Evolutionary conservation across 148 eudicot genomes (phyloP).

Genomic region (Persicaria tinctoria): DNA sequence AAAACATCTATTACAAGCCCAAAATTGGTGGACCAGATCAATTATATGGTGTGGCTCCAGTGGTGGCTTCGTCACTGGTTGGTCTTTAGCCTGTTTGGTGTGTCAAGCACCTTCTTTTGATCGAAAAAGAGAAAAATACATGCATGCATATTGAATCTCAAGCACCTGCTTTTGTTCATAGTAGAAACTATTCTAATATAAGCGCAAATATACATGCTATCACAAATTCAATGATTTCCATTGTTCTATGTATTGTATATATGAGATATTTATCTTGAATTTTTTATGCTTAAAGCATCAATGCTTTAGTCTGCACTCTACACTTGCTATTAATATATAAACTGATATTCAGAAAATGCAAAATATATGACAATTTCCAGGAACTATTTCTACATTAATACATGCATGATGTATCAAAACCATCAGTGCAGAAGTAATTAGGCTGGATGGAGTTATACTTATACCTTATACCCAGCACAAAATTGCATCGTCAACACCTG

Average conservation of each 20-base stretch:
- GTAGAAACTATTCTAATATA: neutral
- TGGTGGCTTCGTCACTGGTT: too few relatives aligned
- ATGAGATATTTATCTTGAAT: neutral
- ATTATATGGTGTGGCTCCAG: too few relatives aligned
- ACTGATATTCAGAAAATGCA: neutral
- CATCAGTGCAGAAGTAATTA: neutral
- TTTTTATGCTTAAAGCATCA: neutral
- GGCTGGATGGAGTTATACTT: slow-evolving; percentile 2
- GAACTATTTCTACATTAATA: neutral
- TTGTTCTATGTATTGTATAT: neutral
- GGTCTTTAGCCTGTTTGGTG: too few relatives aligned
- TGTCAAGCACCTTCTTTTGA: neutral
- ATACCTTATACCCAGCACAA: slow-evolving; percentile 76
- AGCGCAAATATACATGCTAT: neutral
- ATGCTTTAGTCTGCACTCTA: slow-evolving; percentile 5
- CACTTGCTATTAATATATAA: neutral
- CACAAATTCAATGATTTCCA: neutral
- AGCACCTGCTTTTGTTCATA: neutral
- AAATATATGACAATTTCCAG: neutral
- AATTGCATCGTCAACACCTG: slow-evolving; percentile 87
- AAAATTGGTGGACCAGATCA: too few relatives aligned
- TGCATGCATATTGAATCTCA: neutral
- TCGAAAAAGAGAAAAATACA: neutral
- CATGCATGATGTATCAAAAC: neutral
- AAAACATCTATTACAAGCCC: too few relatives aligned